phyloP scores from a whole-genome alignment of 306 rosid genomes.

The Mimosa bimucronata region DNA sequence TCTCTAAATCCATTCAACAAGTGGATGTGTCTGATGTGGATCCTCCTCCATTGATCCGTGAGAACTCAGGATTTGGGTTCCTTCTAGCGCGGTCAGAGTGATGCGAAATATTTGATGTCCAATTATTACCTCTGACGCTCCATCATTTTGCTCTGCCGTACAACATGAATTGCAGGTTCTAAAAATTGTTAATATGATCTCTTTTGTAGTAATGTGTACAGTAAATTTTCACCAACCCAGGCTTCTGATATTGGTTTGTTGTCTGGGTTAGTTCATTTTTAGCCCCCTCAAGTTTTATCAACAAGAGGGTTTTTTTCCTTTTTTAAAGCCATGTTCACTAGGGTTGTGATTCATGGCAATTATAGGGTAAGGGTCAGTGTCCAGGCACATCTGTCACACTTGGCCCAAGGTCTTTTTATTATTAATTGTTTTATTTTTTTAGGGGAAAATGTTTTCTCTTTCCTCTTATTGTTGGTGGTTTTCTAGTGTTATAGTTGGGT shows the following conservation, averaged over 20 bases:
- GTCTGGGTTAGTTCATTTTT: conserved; percentile 64
- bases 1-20: conserved; percentile 93
- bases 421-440: conserved; percentile 12
- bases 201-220: conserved; percentile 59
- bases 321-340: conserved; percentile 58
- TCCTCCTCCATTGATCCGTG: conserved; percentile 98
- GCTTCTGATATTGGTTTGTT: conserved; percentile 66
- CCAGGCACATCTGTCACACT: conserved; percentile 47
- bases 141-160: conserved; percentile 37
- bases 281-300: conserved; percentile 74
- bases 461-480: conserved; percentile 44
- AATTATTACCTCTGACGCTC: conserved; percentile 29
- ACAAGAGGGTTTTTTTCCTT: conserved; percentile 62
- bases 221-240: conserved; percentile 56
- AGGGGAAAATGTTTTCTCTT: neutral
- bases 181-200: conserved; percentile 71
- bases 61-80: conserved; percentile 94
- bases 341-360: conserved; percentile 57
- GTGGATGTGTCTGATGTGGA: conserved; percentile 88
- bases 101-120: conserved; percentile 33
- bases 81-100: conserved; percentile 87
- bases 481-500: conserved; percentile 50
- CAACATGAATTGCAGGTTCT: conserved; percentile 59
- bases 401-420: conserved; percentile 44
- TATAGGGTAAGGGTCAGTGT: conserved; percentile 55